Conservation (phyloP, 192 early-diverging fungal genomes). For the Linnemannia hyalina region DNA sequence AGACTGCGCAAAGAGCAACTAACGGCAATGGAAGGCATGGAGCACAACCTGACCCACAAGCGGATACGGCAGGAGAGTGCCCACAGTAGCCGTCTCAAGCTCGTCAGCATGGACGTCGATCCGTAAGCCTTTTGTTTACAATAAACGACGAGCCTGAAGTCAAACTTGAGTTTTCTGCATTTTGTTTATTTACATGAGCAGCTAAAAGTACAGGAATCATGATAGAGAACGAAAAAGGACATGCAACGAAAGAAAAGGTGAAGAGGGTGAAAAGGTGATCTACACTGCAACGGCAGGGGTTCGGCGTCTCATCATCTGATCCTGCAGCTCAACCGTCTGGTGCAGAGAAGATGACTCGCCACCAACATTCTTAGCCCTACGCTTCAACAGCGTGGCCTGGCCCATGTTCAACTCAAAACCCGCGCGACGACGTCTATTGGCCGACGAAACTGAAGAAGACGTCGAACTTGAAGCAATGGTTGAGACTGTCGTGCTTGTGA, state of each 20-base stretch:
- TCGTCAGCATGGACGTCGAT: slow-evolving; percentile 52
- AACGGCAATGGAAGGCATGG: slow-evolving; percentile 24
- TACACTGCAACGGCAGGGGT: slow-evolving; percentile 20
- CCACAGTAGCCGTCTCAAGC: slow-evolving; percentile 18
- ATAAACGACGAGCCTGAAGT: neutral
- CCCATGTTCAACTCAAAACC: slow-evolving; percentile 56
- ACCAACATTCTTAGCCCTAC: slow-evolving; percentile 41
- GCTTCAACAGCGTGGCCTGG: slow-evolving; percentile 55
- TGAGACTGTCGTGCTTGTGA: slow-evolving; percentile 5
- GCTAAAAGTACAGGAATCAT: neutral
- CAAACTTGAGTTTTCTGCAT: neutral
- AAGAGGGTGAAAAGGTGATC: too few relatives aligned
- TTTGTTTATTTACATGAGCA: neutral
- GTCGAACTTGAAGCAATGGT: slow-evolving; percentile 7
- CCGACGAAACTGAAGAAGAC: neutral
- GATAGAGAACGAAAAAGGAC: neutral
- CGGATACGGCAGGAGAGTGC: slow-evolving; percentile 33
- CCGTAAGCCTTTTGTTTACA: neutral
- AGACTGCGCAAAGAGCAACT: slow-evolving; percentile 32
- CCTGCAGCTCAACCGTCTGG: neutral
- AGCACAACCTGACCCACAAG: slow-evolving; percentile 38
- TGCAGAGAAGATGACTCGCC: neutral
- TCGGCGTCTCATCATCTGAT: slow-evolving; percentile 14
- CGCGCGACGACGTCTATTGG: slow-evolving; percentile 27
- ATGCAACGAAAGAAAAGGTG: neutral